Evolutionary conservation across 257 asterid species (phyloP), one percentile per base, ranked within the genome.

Genomic region (Knoxia roxburghii): DNA sequence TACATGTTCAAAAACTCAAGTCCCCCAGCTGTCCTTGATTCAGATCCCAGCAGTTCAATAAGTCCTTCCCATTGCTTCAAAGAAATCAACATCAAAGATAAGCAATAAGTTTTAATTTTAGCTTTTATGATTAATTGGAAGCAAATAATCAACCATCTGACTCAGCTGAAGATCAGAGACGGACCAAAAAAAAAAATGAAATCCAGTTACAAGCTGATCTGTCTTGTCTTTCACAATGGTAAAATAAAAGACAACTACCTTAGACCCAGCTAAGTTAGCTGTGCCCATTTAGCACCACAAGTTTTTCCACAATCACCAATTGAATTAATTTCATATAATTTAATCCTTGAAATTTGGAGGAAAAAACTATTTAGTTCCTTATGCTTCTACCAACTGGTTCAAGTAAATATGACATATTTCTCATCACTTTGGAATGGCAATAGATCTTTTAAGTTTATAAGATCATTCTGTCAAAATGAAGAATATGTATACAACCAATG

Each of bases 21-120:
- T 45, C 98, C 92, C 2, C 98, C 95, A 29, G 94, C 89, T 64
- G 88, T 81, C 76, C 78, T 82, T 20, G 97, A 73, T 80, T 93
- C 95, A 23, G 86, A 79, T 41, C 90, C 96, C 67, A 90, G 83
- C 77, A 93, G 76, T 65, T 88, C 99, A 65, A 88, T 85, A 81
- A 90, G 83, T 65, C 99, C 97, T 84, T 93, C 99, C 99, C 99
- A 93, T 85, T 84, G 97, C 97, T 93, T 84, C 74, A 71, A 52
- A 58, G n/a, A 60, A 49, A 68, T 56, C 68, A 68, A 58, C 52
- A 30, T 39, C 45, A 57, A 3, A 9, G 9, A 43, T 5, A 23
- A 21, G 27, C 59, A 51, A 65, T 49, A 39, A 55, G 12, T 45
- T 0, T 20, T 1, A 45, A 45, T 12, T 45, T 45, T 45, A 45